phyloP scores from a whole-genome alignment of 2,329 filamentous ascomycete genomes.

The Coniochaeta sp. region DNA sequence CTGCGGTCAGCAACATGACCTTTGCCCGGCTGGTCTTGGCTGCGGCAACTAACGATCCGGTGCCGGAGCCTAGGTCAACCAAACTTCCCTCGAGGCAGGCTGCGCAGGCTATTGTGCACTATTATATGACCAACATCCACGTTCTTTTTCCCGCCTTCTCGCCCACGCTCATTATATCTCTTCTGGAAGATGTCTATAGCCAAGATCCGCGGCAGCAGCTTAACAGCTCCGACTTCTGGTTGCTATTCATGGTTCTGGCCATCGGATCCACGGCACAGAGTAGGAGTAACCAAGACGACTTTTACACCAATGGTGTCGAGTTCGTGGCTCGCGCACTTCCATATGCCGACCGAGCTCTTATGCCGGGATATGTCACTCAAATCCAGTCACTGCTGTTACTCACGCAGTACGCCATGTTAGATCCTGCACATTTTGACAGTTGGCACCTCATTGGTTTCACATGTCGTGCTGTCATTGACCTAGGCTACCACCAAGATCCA shows the following conservation, averaged over 20 bases:
- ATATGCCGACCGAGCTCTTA: conserved; percentile 74
- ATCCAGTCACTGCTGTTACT: conserved; percentile 83
- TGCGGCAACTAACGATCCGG: conserved; percentile 66
- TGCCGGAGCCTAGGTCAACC: conserved; percentile 55
- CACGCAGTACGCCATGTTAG: conserved; percentile 82
- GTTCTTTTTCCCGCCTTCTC: conserved; percentile 75
- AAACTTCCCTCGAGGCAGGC: conserved; percentile 65
- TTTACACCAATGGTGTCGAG: conserved; percentile 49
- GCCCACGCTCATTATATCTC: conserved; percentile 69
- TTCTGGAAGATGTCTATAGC: conserved; percentile 76
- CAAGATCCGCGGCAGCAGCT: conserved; percentile 52
- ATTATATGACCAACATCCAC: conserved; percentile 80
- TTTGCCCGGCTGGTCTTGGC: conserved; percentile 84
- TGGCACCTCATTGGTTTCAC: conserved; percentile 94
- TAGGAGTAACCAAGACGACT: conserved; percentile 56
- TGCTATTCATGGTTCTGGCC: conserved; percentile 82
- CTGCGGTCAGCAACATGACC: conserved; percentile 81
- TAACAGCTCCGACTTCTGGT: conserved; percentile 70
- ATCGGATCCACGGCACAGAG: conserved; percentile 73
- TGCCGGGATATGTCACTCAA: conserved; percentile 75
- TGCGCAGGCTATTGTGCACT: conserved; percentile 64
- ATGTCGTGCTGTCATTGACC: conserved; percentile 76
- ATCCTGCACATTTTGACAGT: conserved; percentile 85
- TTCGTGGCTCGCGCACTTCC: conserved; percentile 60
- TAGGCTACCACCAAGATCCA: conserved; percentile 90